These are phyloP conservation scores for Penicillium fimorum DNA, from an alignment of 495 filamentous ascomycete genomes.

Conservation along the genomic window DNA sequence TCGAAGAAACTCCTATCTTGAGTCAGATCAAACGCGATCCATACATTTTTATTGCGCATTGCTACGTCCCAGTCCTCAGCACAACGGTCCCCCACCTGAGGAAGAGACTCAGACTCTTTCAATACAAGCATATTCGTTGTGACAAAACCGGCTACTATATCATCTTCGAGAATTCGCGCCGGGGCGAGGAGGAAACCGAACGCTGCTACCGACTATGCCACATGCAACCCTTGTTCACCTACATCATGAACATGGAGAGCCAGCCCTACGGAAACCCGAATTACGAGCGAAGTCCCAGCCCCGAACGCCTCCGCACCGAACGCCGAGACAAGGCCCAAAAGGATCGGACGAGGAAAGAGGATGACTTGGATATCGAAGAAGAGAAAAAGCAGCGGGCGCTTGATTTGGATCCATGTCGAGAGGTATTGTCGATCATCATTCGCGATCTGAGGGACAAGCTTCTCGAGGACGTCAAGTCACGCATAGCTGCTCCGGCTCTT, in stretches of 20 bases:
- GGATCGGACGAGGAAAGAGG: slow-evolving; percentile 61
- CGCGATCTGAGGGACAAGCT: slow-evolving; percentile 82
- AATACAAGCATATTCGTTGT: slow-evolving; percentile 71
- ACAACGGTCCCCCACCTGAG: slow-evolving; percentile 82
- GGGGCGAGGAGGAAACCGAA: slow-evolving; percentile 75
- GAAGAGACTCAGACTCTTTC: slow-evolving; percentile 76
- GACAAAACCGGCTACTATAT: slow-evolving; percentile 90
- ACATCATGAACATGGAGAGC: slow-evolving; percentile 88
- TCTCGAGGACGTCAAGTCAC: slow-evolving; percentile 78
- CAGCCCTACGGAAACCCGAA: slow-evolving; percentile 66
- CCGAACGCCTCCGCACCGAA: slow-evolving; percentile 52
- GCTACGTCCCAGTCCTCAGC: slow-evolving; percentile 82
- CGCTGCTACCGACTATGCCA: slow-evolving; percentile 72
- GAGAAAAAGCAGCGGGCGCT: slow-evolving; percentile 80
- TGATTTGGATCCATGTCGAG: slow-evolving; percentile 81
- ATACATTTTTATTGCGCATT: slow-evolving; percentile 87
- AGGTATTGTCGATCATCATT: slow-evolving; percentile 71
- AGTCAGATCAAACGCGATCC: slow-evolving; percentile 73
- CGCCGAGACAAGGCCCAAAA: slow-evolving; percentile 54
- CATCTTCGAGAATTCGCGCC: slow-evolving; percentile 71
- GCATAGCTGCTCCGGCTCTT: slow-evolving; percentile 76
- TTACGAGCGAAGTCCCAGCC: slow-evolving; percentile 62
- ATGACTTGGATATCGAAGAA: slow-evolving; percentile 75
- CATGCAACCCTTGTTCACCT: slow-evolving; percentile 80
- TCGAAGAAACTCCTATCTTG: slow-evolving; percentile 61